phyloP scores from a whole-genome alignment of 2,329 filamentous ascomycete genomes.

The Ampelomyces quisqualis region DNA sequence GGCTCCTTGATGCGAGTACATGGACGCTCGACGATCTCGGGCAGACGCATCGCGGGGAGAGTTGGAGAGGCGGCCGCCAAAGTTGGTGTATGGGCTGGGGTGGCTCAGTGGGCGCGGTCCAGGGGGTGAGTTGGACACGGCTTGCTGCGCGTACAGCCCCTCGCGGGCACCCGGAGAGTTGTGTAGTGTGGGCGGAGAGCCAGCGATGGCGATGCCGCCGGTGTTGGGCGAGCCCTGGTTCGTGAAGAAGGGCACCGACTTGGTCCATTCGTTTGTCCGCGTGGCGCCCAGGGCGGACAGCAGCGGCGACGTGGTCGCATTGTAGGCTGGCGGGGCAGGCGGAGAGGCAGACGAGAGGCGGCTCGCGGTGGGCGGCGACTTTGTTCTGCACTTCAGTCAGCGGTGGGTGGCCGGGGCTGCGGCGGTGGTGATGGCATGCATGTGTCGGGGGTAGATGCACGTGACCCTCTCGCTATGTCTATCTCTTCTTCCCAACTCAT shows the following conservation, averaged over 20 bases:
- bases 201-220: slow-evolving; percentile 48
- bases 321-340: slow-evolving; percentile 30
- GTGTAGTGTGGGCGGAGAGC: slow-evolving; percentile 47
- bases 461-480: slow-evolving; percentile 42
- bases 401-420: too few species aligned
- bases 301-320: slow-evolving; percentile 44
- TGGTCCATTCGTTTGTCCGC: slow-evolving; percentile 51
- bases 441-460: slow-evolving; percentile 44
- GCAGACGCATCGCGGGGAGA: slow-evolving; percentile 38
- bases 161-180: slow-evolving; percentile 37
- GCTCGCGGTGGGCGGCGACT: slow-evolving; percentile 38
- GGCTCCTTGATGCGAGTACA: slow-evolving; percentile 52
- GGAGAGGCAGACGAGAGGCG: slow-evolving; percentile 41
- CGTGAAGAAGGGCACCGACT: slow-evolving; percentile 46
- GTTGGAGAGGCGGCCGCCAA: slow-evolving; percentile 43
- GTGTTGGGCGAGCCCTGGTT: slow-evolving; percentile 44
- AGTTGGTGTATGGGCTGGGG: slow-evolving; percentile 48
- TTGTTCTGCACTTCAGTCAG: slow-evolving; percentile 31
- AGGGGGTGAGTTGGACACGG: slow-evolving; percentile 44
- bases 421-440: too few species aligned
- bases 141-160: slow-evolving; percentile 40
- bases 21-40: slow-evolving; percentile 52
- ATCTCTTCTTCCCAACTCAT: slow-evolving; percentile 48
- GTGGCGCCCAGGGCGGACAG: slow-evolving; percentile 44
- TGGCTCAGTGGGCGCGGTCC: slow-evolving; percentile 47